Evolutionary conservation across 2,329 filamentous ascomycete genomes (phyloP).

Genomic region (Macrophomina phaseolina): DNA sequence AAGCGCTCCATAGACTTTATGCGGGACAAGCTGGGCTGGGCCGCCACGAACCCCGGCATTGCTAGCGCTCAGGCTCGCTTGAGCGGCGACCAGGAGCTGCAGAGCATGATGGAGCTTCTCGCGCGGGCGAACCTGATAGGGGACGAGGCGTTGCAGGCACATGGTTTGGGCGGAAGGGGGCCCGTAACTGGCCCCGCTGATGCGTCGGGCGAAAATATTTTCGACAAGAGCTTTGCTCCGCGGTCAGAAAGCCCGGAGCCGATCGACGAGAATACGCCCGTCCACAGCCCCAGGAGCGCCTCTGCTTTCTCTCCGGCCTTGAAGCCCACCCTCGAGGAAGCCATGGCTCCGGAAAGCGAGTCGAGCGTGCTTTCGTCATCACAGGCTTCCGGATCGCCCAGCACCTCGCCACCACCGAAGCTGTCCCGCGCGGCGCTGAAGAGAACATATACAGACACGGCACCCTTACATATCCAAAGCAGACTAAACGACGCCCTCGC

Average conservation of each 20-base stretch:
- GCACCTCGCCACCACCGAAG: conserved; percentile 33
- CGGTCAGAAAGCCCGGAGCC: conserved; percentile 52
- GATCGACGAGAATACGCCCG: conserved; percentile 32
- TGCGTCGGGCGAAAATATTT: conserved; percentile 76
- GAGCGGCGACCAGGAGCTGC: conserved; percentile 82
- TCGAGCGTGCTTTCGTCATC: conserved; percentile 29
- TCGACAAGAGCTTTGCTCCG: conserved; percentile 78
- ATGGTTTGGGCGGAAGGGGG: conserved; percentile 58
- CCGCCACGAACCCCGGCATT: conserved; percentile 74
- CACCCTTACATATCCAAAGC: conserved; percentile 75
- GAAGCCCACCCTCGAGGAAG: conserved; percentile 20
- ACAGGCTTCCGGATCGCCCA: conserved; percentile 29
- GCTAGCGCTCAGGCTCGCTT: conserved; percentile 82
- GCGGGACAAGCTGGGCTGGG: conserved; percentile 87
- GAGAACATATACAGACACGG: conserved; percentile 85
- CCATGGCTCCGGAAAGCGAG: conserved; percentile 15
- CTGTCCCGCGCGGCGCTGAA: conserved; percentile 66
- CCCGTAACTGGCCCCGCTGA: conserved; percentile 83
- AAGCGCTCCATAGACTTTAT: conserved; percentile 97
- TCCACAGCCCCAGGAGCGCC: conserved; percentile 35
- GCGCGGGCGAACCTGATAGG: conserved; percentile 80
- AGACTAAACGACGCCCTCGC: conserved; percentile 85
- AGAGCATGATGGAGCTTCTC: conserved; percentile 88
- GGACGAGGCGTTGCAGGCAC: conserved; percentile 64
- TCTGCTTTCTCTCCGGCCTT: conserved; percentile 19